These are phyloP conservation scores for Pleomassaria siparia DNA, from an alignment of 2,329 filamentous ascomycete genomes.

Conservation along the genomic window DNA sequence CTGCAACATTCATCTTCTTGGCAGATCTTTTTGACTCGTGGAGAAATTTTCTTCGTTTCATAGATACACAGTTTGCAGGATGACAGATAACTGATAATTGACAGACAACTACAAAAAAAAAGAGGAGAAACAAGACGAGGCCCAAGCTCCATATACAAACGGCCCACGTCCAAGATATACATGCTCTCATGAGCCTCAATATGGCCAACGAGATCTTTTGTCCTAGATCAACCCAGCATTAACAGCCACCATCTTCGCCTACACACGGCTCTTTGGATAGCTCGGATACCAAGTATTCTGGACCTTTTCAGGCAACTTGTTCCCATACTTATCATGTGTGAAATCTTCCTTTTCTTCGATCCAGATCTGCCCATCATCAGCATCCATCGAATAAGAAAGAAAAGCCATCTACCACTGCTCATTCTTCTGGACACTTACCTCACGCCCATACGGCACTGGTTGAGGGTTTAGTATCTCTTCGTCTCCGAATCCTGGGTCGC, in stretches of 20 bases:
- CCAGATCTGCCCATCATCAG: slow-evolving; percentile 29
- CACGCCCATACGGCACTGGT: slow-evolving; percentile 39
- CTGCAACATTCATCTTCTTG: too few species aligned
- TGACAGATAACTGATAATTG: not conserved
- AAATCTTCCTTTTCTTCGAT: slow-evolving; percentile 41
- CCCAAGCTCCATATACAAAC: not conserved
- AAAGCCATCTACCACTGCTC: slow-evolving; percentile 2
- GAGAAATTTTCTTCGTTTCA: too few species aligned
- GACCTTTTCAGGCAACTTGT: slow-evolving; percentile 35
- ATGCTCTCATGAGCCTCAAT: not conserved
- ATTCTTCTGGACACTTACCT: slow-evolving; percentile 25
- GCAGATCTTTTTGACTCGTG: too few species aligned
- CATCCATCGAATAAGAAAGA: too few species aligned
- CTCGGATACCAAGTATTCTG: slow-evolving; percentile 23
- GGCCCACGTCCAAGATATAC: not conserved
- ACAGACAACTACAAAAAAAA: not conserved
- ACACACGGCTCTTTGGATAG: slow-evolving; percentile 32
- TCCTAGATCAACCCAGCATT: not conserved
- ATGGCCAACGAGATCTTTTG: not conserved
- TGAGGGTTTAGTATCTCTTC: slow-evolving; percentile 41
- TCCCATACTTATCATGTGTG: slow-evolving; percentile 39
- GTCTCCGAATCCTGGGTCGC: slow-evolving; percentile 41
- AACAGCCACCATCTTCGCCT: slow-evolving; percentile 7
- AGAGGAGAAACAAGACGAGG: not conserved
- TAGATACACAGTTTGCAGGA: too few species aligned